phyloP scores from a whole-genome alignment of 495 filamentous ascomycete genomes.

The Podospora anserina region DNA sequence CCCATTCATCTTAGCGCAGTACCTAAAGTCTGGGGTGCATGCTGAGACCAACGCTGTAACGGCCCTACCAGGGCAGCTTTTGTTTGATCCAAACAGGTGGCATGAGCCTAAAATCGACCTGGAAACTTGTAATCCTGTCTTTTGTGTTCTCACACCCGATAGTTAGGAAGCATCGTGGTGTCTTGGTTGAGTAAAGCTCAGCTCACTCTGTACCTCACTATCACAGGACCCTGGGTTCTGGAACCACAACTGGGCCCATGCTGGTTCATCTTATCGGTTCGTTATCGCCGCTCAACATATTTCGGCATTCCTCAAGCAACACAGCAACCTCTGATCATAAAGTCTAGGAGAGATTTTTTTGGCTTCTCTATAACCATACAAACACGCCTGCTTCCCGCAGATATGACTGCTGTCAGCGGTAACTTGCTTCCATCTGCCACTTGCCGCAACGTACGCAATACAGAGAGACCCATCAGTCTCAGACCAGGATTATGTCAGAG shows the following conservation, averaged over 20 bases:
- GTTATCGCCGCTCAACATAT: not conserved
- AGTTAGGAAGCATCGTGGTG: not conserved
- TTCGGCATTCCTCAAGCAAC: not conserved
- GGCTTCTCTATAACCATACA: not conserved
- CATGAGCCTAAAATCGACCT: not conserved
- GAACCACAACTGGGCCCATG: not conserved
- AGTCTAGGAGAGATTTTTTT: not conserved
- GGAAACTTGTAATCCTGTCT: not conserved
- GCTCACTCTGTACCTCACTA: not conserved
- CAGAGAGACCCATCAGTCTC: not conserved
- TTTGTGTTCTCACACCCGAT: not conserved
- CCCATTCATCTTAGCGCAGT: constrained; percentile 7
- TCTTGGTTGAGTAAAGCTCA: not conserved
- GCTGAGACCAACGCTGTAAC: constrained; percentile 6
- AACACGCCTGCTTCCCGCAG: not conserved
- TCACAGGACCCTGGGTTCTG: constrained; percentile 4
- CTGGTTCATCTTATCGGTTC: constrained; percentile 1
- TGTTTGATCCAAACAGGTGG: constrained; percentile 4
- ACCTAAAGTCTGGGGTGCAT: constrained; percentile 15
- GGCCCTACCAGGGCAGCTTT: constrained; percentile 3
- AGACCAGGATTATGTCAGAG: not conserved
- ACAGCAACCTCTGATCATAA: too few species aligned
- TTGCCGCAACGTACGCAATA: not conserved
- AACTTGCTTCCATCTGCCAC: not conserved
- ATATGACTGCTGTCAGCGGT: not conserved